Conservation (phyloP, 169 alveolate species). For the Cryptosporidium bovis region DNA sequence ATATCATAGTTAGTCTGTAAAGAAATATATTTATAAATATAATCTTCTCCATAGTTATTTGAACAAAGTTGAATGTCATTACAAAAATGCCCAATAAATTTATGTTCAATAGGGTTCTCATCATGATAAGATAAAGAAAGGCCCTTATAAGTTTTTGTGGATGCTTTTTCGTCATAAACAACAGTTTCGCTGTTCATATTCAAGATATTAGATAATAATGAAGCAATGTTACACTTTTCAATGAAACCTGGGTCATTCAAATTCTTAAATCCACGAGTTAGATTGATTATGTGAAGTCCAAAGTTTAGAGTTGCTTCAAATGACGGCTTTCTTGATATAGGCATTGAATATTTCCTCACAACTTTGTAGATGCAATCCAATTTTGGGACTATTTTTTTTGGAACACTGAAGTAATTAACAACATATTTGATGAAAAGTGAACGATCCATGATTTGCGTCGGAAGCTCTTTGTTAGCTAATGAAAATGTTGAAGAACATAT, state of each 20-base stretch:
- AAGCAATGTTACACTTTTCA: slow-evolving; percentile 48
- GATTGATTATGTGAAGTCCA: slow-evolving; percentile 14
- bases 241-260: slow-evolving; percentile 15
- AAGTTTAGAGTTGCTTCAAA: slow-evolving; percentile 46
- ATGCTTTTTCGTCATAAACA: slow-evolving; percentile 31
- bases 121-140: slow-evolving; percentile 12
- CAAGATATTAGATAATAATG: slow-evolving; percentile 28
- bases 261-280: slow-evolving; percentile 32
- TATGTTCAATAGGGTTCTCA: slow-evolving; percentile 23
- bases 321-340: slow-evolving; percentile 19
- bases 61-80: slow-evolving; percentile 16
- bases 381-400: slow-evolving; percentile 20
- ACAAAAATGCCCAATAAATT: slow-evolving; percentile 1
- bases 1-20: slow-evolving; percentile 25
- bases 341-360: slow-evolving; percentile 4
- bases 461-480: slow-evolving; percentile 9
- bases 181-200: slow-evolving; percentile 32
- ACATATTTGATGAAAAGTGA: slow-evolving; percentile 37
- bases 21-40: slow-evolving; percentile 1
- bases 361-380: slow-evolving; percentile 25
- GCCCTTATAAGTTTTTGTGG: slow-evolving; percentile 28
- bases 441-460: slow-evolving; percentile 8
- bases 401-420: slow-evolving; percentile 51
- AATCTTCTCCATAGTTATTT: not conserved
- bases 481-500: slow-evolving; percentile 42